Evolutionary conservation across 2,329 filamentous ascomycete genomes (phyloP), one percentile per base, ranked within the genome.

Genomic region (Aspergillus hortae): DNA sequence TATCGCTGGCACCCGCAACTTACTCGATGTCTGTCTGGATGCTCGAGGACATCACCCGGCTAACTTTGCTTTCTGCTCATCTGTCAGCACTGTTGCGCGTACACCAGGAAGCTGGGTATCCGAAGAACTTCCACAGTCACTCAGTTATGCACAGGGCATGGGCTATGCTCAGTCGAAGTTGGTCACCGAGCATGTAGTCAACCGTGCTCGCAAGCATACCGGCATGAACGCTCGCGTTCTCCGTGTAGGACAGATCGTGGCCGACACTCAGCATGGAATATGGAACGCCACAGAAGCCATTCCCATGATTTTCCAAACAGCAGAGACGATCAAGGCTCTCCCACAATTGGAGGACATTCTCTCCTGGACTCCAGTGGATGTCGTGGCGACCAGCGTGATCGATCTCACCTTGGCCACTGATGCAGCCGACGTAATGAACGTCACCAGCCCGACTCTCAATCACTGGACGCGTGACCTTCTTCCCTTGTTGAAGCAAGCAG

Each of bases 391-490:
- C 4, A 68, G 67, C 4, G 70, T 74, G 14, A 56, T 65, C 21
- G 61, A 65, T 11, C 45, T 64, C 6, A 60, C 58, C 6, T 33
- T 64, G 11, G 50, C 56, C 12, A n/a, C 53, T 5, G 35, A 36
- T 9, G 56, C 54, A 12, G 52, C 41, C 4, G 53, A 56, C 2
- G 53, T 64, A 6, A 19, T 64, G 4, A 80, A 83, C 51, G 65
- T 85, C 4, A 74, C 78, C 11, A 84, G 84, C 53, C 73, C 76
- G 1, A 67, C 54, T 3, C 66, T 67, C 1, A 77, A 81, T 51
- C 62, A 65, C 44, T 64, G 61, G 62, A 56, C 59, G 3, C 51
- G 73, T n/a, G 76, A 82, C 42, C 62, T 85, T 5, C 71, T 84
- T 0, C 80, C 81, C 2, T 71, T 76, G 0, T 66, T 84, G 6